Percentiles rank a stretch among this genome's conserved stretches.
Evolutionary conservation across 2,329 filamentous ascomycete species (phyloP).

Genomic region (Pseudogymnoascus sp.): DNA sequence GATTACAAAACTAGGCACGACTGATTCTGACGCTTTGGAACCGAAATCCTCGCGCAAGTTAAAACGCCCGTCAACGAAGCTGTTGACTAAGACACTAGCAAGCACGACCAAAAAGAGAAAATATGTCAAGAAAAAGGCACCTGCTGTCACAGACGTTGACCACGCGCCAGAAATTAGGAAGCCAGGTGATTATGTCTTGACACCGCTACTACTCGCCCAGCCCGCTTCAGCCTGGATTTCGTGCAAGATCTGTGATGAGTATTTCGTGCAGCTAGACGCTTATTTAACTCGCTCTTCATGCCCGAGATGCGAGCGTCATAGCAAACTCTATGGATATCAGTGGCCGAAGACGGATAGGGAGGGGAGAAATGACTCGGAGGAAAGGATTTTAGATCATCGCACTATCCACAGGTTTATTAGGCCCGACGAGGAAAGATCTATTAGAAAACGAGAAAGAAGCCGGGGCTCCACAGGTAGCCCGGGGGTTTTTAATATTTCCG

Average conservation of each 20-base stretch:
- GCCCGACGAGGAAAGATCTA: constrained; percentile 51
- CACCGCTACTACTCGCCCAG: constrained; percentile 64
- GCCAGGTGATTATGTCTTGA: constrained; percentile 77
- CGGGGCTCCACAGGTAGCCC: background rate
- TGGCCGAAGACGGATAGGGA: constrained; percentile 93
- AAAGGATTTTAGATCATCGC: constrained; percentile 68
- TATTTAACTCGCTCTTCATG: constrained; percentile 82
- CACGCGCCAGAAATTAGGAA: constrained; percentile 35
- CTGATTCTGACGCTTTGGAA: background rate
- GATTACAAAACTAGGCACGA: background rate
- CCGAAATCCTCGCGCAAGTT: constrained; percentile 4
- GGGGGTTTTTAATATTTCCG: background rate
- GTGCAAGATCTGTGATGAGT: constrained; percentile 72
- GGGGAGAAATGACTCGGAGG: constrained; percentile 63
- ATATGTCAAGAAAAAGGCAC: constrained; percentile 16
- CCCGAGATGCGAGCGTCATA: constrained; percentile 88
- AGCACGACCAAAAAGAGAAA: constrained; percentile 14
- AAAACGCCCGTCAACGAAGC: constrained; percentile 8
- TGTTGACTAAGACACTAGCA: constrained; percentile 14
- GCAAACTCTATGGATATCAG: constrained; percentile 85
- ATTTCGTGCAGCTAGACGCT: constrained; percentile 82
- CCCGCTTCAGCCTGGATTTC: constrained; percentile 76
- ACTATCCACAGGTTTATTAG: constrained; percentile 76
- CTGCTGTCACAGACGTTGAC: constrained; percentile 17
- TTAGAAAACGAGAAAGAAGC: constrained; percentile 17